A percentile compares a stretch with the other conserved stretches of the same genome.
phyloP scores from a whole-genome alignment of 192 early-diverging fungal species.

The Phlyctochytrium planicorne region DNA sequence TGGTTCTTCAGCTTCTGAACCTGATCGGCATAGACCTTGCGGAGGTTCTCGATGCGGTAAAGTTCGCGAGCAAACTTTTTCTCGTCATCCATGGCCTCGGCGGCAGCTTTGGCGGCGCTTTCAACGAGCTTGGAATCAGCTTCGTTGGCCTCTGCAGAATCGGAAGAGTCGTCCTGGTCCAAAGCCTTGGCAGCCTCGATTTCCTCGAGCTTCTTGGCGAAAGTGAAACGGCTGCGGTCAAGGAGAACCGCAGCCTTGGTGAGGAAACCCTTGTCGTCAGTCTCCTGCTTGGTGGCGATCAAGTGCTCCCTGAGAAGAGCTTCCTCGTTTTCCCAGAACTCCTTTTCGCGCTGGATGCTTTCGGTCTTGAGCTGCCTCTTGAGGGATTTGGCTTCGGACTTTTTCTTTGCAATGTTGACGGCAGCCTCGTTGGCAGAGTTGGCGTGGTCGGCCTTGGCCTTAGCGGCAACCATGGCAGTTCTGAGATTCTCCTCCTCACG shows the following conservation, averaged over 20 bases:
- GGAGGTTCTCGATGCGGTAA: constrained; percentile 16
- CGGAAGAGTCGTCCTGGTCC: background rate
- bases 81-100: background rate
- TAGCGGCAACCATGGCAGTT: background rate
- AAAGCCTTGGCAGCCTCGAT: background rate
- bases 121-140: background rate
- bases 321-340: constrained; percentile 15
- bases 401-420: background rate
- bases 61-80: constrained; percentile 6
- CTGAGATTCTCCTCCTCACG: constrained; percentile 11
- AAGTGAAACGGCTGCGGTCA: background rate
- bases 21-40: constrained; percentile 1
- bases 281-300: background rate
- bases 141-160: background rate
- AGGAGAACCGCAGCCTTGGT: background rate
- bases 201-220: constrained; percentile 9
- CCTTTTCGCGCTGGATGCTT: constrained; percentile 3
- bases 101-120: background rate
- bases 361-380: background rate
- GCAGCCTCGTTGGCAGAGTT: constrained; percentile 2
- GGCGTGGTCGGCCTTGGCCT: background rate
- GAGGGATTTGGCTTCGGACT: constrained; percentile 1
- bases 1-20: background rate
- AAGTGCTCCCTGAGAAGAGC: constrained; percentile 7
- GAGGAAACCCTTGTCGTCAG: constrained; percentile 1